Evolutionary conservation across 768 basidiomycete genomes (phyloP).

Genomic region (Amanita phalloides): DNA sequence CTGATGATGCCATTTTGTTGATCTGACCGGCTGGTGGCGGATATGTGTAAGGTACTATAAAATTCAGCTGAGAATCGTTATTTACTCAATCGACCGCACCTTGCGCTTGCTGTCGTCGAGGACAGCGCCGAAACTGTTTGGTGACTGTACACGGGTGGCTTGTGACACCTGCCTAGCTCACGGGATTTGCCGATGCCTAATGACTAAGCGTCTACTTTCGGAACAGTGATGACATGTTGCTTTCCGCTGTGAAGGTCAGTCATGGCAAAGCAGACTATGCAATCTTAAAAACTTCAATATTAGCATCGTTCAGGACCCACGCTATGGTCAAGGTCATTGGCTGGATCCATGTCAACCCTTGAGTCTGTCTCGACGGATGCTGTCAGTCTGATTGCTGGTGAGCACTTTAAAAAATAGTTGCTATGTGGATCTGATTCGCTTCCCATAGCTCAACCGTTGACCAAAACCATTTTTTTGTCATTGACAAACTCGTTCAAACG

Average conservation of each 20-base stretch:
- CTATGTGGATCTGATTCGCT: not conserved
- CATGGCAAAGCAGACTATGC: not conserved
- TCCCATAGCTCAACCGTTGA: constrained; percentile 16
- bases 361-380: not conserved
- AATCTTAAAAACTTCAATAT: not conserved
- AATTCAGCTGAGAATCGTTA: not conserved
- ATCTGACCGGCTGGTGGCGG: constrained; percentile 18
- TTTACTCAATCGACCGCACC: constrained; percentile 15
- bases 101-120: constrained; percentile 35
- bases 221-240: constrained; percentile 5
- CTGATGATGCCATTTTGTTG: constrained; percentile 57
- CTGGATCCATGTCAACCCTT: not conserved
- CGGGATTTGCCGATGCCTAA: constrained; percentile 19
- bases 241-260: constrained; percentile 1
- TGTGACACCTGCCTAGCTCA: constrained; percentile 29
- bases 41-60: constrained; percentile 1
- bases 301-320: not conserved
- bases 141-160: constrained; percentile 24
- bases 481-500: constrained; percentile 48
- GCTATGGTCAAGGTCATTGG: not conserved
- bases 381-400: constrained; percentile 1
- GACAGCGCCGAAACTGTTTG: constrained; percentile 26
- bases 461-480: constrained; percentile 46
- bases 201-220: constrained; percentile 21
- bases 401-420: not conserved